Conservation (phyloP, 441 rosid species). For the Croton setiger region DNA sequence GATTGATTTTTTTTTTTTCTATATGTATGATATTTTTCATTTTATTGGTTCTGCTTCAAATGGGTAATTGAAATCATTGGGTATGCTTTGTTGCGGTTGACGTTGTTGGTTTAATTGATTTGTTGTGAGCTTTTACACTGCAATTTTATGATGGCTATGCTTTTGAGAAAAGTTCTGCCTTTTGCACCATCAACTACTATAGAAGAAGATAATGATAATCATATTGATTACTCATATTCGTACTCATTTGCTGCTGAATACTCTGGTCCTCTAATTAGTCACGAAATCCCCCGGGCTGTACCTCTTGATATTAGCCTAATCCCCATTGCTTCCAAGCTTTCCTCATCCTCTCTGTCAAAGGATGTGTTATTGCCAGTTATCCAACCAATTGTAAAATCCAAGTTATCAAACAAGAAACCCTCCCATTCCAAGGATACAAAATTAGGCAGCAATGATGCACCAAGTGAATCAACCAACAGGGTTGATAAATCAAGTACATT, state of each 20-base stretch:
- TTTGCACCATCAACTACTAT: conserved; percentile 29
- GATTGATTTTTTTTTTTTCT: not conserved
- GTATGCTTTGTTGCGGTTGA: conserved; percentile 9
- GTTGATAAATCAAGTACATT: conserved; percentile 25
- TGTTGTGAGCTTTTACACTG: conserved; percentile 15
- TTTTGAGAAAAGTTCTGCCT: conserved; percentile 50
- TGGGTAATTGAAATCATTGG: not conserved
- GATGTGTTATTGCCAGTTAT: conserved; percentile 64
- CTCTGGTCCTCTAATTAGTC: conserved; percentile 67
- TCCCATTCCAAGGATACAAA: conserved; percentile 20
- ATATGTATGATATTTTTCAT: too few species aligned
- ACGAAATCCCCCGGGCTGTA: conserved; percentile 69
- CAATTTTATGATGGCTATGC: conserved; percentile 37
- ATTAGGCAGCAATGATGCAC: conserved; percentile 24
- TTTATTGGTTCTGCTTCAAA: not conserved
- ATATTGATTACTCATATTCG: conserved; percentile 27
- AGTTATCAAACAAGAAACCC: conserved; percentile 19
- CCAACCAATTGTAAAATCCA: conserved; percentile 48
- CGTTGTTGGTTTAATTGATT: conserved; percentile 14
- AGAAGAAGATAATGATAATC: conserved; percentile 33
- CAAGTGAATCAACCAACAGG: conserved; percentile 26
- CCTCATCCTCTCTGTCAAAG: conserved; percentile 44
- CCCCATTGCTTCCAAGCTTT: conserved; percentile 69
- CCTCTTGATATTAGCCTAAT: conserved; percentile 67
- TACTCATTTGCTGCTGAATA: conserved; percentile 79